Evolutionary conservation across 768 basidiomycete genomes (phyloP).

Genomic region (Mycena crocata): DNA sequence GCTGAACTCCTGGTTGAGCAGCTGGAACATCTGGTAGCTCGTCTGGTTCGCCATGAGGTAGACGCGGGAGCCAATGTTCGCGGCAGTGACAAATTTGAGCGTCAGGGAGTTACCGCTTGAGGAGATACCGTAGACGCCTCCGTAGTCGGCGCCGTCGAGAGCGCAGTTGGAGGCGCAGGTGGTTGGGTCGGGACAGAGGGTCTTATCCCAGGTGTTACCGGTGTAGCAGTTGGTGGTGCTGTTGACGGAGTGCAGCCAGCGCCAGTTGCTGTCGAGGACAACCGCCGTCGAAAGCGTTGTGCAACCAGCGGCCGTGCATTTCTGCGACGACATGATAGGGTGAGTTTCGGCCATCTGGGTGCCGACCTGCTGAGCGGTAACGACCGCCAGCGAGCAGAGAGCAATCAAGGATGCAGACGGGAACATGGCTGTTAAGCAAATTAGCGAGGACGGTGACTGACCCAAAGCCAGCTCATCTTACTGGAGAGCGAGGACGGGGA

Average conservation of each 20-base stretch:
- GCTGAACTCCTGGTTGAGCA: conserved; percentile 69
- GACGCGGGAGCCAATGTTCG: conserved; percentile 56
- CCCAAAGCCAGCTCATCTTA: neutral
- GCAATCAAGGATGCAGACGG: conserved; percentile 52
- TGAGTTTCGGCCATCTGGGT: conserved; percentile 60
- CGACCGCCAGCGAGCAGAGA: conserved; percentile 55
- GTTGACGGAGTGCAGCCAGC: conserved; percentile 56
- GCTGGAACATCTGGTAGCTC: conserved; percentile 57
- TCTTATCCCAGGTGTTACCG: conserved; percentile 65
- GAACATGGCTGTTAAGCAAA: conserved; percentile 44
- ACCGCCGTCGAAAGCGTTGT: conserved; percentile 49
- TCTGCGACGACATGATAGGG: conserved; percentile 58
- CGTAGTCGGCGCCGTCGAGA: conserved; percentile 61
- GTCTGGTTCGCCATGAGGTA: conserved; percentile 63
- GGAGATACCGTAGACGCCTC: conserved; percentile 65
- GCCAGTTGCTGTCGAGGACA: conserved; percentile 68
- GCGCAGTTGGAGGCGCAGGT: conserved; percentile 60
- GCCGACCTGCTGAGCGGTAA: conserved; percentile 64
- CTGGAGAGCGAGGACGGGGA: neutral
- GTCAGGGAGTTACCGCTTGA: conserved; percentile 58
- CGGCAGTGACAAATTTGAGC: conserved; percentile 60
- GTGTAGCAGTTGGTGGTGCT: conserved; percentile 60
- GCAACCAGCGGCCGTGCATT: conserved; percentile 61
- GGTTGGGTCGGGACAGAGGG: conserved; percentile 60
- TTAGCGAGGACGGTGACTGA: conserved; percentile 3